These are phyloP conservation scores for Heterobasidion occidentale DNA, from an alignment of 1,284 basidiomycete species.

Conservation along the genomic window DNA sequence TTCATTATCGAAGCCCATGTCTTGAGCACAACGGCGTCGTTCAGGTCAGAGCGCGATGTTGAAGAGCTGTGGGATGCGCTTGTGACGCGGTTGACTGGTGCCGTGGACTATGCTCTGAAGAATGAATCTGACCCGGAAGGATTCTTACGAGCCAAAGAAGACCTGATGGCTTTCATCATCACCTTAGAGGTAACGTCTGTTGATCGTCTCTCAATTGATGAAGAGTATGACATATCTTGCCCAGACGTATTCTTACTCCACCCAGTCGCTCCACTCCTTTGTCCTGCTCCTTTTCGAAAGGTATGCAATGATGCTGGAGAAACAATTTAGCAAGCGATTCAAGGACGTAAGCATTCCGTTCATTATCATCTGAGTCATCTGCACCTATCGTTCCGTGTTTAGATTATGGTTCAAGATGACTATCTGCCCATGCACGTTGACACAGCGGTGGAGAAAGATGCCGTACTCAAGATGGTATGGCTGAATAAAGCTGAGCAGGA, in stretches of 20 bases:
- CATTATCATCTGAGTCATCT: not conserved
- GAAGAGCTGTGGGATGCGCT: conserved; percentile 96
- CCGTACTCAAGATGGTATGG: conserved; percentile 83
- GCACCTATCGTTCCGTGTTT: not conserved
- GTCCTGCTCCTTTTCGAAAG: conserved; percentile 87
- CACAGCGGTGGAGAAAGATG: conserved; percentile 62
- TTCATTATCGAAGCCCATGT: conserved; percentile 97
- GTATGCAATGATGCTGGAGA: conserved; percentile 80
- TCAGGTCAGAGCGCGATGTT: conserved; percentile 85
- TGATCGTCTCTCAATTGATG: conserved; percentile 2
- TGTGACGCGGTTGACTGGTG: conserved; percentile 68
- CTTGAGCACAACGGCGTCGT: conserved; percentile 77
- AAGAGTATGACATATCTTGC: not conserved
- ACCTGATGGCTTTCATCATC: conserved; percentile 83
- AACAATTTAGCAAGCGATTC: conserved; percentile 78
- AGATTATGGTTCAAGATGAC: conserved; percentile 90
- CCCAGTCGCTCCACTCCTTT: conserved; percentile 76
- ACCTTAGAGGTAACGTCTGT: conserved; percentile 75
- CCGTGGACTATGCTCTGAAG: conserved; percentile 69
- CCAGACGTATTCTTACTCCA: conserved; percentile 83
- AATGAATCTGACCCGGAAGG: conserved; percentile 78
- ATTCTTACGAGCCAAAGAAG: conserved; percentile 82
- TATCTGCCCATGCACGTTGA: conserved; percentile 87
- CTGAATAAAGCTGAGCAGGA: conserved; percentile 63
- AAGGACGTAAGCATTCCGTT: conserved; percentile 51